Evolutionary conservation across 129 eudicot genomes (phyloP).

Genomic region (carrot (Daucus carota)): DNA sequence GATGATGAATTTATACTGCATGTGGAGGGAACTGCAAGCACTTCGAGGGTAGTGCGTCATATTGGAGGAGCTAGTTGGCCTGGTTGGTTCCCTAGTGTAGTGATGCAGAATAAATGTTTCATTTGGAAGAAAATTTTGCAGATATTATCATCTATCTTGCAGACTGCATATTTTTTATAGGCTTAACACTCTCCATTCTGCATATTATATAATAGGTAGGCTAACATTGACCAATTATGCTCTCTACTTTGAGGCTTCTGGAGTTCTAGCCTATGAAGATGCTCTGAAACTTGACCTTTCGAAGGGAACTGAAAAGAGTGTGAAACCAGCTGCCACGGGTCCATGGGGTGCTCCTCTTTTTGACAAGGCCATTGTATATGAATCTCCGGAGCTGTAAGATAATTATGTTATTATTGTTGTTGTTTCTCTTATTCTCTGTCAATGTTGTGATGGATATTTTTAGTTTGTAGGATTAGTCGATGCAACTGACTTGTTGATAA

Average conservation of each 20-base stretch:
- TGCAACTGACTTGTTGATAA: background rate
- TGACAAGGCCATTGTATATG: conserved; percentile 70
- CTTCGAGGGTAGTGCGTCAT: conserved; percentile 90
- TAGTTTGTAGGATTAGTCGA: background rate
- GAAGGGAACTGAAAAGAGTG: conserved; percentile 40
- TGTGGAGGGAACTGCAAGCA: conserved; percentile 86
- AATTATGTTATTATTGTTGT: background rate
- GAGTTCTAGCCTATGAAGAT: conserved; percentile 48
- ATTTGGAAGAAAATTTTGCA: background rate
- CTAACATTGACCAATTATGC: conserved; percentile 86
- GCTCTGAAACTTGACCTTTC: conserved; percentile 83
- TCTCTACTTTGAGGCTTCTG: conserved; percentile 89
- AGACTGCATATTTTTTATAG: background rate
- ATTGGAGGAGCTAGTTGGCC: conserved; percentile 96
- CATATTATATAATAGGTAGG: conserved; percentile 41
- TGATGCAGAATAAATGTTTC: background rate
- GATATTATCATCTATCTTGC: background rate
- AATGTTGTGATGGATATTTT: background rate
- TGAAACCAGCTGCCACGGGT: conserved; percentile 73
- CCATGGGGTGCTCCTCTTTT: conserved; percentile 95
- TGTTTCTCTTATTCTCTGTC: background rate
- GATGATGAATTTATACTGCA: conserved; percentile 90
- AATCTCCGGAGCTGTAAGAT: conserved; percentile 69
- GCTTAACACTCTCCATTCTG: background rate
- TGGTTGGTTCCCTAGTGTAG: conserved; percentile 36